phyloP scores from a whole-genome alignment of 1,284 basidiomycete species.

The Gomphus bonarii region DNA sequence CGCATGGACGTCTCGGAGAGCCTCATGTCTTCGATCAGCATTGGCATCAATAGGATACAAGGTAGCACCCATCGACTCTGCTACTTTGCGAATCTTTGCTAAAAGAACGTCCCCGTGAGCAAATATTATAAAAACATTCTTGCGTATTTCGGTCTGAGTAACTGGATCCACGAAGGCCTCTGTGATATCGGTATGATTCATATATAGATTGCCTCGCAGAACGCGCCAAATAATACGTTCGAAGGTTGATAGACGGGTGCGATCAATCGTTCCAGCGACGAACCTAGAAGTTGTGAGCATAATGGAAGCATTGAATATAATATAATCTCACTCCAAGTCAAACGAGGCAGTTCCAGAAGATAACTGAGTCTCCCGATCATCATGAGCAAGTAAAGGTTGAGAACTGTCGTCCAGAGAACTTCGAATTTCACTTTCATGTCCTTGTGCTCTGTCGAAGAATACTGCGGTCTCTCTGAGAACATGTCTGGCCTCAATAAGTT shows the following conservation, averaged over 20 bases:
- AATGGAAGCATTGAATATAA: not conserved
- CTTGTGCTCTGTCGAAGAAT: slow-evolving; percentile 89
- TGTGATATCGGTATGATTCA: slow-evolving; percentile 97
- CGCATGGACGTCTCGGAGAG: slow-evolving; percentile 79
- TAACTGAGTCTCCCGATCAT: slow-evolving; percentile 70
- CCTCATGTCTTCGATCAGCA: slow-evolving; percentile 83
- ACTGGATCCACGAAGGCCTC: slow-evolving; percentile 87
- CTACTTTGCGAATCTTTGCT: slow-evolving; percentile 96
- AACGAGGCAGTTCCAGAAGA: slow-evolving; percentile 48
- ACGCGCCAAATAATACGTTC: slow-evolving; percentile 99
- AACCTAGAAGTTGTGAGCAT: slow-evolving; percentile 42
- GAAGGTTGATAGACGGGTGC: slow-evolving; percentile 84
- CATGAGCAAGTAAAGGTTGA: slow-evolving; percentile 85
- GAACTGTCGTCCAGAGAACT: slow-evolving; percentile 89
- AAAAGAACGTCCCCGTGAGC: slow-evolving; percentile 92
- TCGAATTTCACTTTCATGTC: slow-evolving; percentile 70
- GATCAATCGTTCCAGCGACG: slow-evolving; percentile 94
- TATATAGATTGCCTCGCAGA: slow-evolving; percentile 95
- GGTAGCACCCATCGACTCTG: slow-evolving; percentile 96
- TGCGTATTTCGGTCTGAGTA: slow-evolving; percentile 76
- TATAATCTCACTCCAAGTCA: slow-evolving; percentile 69
- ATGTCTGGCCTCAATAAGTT: slow-evolving; percentile 87
- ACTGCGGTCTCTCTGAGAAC: slow-evolving; percentile 93
- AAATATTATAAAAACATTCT: slow-evolving; percentile 99
- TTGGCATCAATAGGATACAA: slow-evolving; percentile 95